Percentiles rank a stretch among this genome's conserved stretches.
phyloP scores from a whole-genome alignment of 768 basidiomycete species.

The Lepiota subincarnata region DNA sequence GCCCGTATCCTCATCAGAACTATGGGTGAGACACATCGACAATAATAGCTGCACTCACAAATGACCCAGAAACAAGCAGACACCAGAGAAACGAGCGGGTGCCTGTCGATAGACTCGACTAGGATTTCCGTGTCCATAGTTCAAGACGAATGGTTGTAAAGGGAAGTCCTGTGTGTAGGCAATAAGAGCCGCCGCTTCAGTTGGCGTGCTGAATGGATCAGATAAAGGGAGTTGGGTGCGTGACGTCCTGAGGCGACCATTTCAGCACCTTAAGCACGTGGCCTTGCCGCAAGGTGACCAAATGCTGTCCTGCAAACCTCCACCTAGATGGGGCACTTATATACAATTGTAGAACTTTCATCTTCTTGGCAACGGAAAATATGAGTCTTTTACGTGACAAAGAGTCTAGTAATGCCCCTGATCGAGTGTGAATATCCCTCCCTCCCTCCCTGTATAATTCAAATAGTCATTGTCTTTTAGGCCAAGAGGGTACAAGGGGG shows the following conservation, averaged over 20 bases:
- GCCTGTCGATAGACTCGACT: slow-evolving; percentile 38
- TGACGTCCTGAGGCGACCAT: too few species aligned
- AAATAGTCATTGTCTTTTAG: too few species aligned
- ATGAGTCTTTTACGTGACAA: too few species aligned
- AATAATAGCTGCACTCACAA: slow-evolving; percentile 42
- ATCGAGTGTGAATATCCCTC: too few species aligned
- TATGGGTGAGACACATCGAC: not conserved
- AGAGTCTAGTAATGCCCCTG: too few species aligned
- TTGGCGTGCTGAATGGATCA: not conserved
- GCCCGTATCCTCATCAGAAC: not conserved
- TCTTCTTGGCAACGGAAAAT: too few species aligned
- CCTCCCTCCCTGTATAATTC: too few species aligned
- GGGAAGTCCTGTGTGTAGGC: slow-evolving; percentile 10
- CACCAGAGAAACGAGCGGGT: slow-evolving; percentile 72
- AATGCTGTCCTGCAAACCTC: too few species aligned
- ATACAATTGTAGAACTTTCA: not conserved
- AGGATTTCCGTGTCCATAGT: slow-evolving; percentile 35
- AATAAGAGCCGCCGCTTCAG: slow-evolving; percentile 4
- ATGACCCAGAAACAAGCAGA: slow-evolving; percentile 86
- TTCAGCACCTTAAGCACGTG: slow-evolving; percentile 1
- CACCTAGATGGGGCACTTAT: not conserved
- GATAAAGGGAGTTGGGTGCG: not conserved
- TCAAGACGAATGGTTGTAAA: not conserved
- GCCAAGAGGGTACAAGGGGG: too few species aligned
- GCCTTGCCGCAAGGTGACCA: not conserved